Evolutionary conservation across 345 rosid genomes (phyloP).

Genomic region (sweet orange (Citrus sinensis)): DNA sequence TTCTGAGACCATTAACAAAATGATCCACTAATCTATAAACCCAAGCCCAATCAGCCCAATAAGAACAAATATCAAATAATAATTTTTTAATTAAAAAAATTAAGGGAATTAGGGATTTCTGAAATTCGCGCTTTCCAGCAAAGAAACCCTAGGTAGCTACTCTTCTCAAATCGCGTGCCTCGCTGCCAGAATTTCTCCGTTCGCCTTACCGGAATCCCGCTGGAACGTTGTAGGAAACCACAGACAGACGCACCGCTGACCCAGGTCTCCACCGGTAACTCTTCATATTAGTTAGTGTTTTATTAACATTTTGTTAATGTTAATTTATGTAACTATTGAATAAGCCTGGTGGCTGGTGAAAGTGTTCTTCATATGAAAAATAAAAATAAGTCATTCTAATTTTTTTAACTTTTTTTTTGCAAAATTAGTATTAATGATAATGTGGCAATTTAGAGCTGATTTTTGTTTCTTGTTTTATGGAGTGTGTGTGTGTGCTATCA

Average conservation of each 20-base stretch:
- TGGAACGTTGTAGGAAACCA: background rate
- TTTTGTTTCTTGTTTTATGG: background rate
- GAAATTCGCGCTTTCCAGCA: background rate
- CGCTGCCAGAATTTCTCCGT: background rate
- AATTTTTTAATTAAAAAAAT: too few relatives aligned
- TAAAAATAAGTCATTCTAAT: background rate
- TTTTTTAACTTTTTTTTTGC: background rate
- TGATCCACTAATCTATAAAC: too few relatives aligned
- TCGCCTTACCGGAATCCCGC: background rate
- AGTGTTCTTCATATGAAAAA: background rate
- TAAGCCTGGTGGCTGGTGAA: background rate
- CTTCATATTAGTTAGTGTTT: background rate
- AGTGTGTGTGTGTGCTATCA: background rate
- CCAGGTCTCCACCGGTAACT: background rate
- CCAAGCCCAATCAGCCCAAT: too few relatives aligned
- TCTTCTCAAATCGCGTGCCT: background rate
- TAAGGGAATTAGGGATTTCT: background rate
- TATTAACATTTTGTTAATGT: background rate
- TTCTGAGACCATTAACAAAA: too few relatives aligned
- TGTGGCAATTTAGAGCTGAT: background rate
- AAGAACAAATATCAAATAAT: too few relatives aligned
- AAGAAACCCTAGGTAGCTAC: background rate
- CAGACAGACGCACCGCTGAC: background rate
- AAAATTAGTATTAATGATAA: background rate
- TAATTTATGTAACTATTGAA: background rate